A percentile compares a stretch with the other conserved stretches of the same genome.
Evolutionary conservation across 345 rosid genomes (phyloP).

Genomic region (Citrus glauca): DNA sequence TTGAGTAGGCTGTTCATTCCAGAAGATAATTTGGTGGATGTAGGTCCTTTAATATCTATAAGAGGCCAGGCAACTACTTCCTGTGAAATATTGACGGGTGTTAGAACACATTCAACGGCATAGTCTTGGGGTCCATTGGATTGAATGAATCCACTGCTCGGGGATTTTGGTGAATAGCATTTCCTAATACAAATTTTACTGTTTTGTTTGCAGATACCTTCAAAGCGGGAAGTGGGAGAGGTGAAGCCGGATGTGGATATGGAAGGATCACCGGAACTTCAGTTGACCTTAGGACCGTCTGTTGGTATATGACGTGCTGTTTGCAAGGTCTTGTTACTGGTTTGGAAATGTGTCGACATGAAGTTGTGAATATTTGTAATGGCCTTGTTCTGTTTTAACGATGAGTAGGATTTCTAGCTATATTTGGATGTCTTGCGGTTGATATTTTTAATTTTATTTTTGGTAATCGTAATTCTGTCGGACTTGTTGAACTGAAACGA

Average conservation of each 20-base stretch:
- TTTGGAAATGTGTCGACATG: conserved; percentile 11
- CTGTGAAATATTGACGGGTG: background rate
- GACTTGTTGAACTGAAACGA: conserved; percentile 3
- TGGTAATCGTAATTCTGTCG: too few species aligned
- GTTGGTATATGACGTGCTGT: background rate
- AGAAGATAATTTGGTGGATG: background rate
- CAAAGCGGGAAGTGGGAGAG: background rate
- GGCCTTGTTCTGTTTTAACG: background rate
- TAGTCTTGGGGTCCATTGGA: background rate
- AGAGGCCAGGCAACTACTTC: background rate
- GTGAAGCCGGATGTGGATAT: background rate
- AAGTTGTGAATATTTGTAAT: conserved; percentile 9
- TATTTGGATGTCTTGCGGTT: background rate
- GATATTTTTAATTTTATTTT: background rate
- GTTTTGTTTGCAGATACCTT: conserved; percentile 7
- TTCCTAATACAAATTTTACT: background rate
- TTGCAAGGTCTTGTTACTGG: background rate
- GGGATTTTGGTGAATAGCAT: background rate
- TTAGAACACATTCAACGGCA: background rate
- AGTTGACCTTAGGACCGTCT: conserved; percentile 11
- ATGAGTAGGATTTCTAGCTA: background rate
- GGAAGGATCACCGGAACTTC: conserved; percentile 8
- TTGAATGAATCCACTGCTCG: too few species aligned
- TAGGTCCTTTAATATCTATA: background rate
- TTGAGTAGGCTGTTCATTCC: background rate